phyloP scores from a whole-genome alignment of 345 rosid species.

The Balakata baccata region DNA sequence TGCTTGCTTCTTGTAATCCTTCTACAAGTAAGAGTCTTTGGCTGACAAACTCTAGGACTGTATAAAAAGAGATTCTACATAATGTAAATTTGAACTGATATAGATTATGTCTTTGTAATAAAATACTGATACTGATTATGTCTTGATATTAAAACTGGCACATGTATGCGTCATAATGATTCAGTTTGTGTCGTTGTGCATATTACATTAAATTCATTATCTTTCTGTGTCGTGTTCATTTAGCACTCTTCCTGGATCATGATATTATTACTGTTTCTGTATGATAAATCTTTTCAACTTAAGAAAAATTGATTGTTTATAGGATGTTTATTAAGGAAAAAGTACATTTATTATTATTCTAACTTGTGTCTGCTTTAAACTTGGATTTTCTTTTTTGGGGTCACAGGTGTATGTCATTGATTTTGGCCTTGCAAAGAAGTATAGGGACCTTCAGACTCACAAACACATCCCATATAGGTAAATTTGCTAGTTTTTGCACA shows the following conservation, averaged over 20 bases:
- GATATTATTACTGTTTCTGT: neutral
- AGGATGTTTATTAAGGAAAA: neutral
- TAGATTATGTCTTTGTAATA: no score
- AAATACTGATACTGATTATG: neutral
- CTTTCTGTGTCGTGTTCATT: neutral
- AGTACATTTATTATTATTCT: neutral
- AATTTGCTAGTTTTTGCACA: slow-evolving; percentile 1
- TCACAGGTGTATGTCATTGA: slow-evolving; percentile 71
- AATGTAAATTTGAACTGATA: no score
- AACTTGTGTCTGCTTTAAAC: neutral
- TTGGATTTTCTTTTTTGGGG: slow-evolving; percentile 9
- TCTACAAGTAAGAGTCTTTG: neutral
- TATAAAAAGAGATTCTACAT: neutral
- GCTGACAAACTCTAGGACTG: neutral
- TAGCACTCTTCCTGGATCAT: neutral
- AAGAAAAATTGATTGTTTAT: slow-evolving; percentile 2
- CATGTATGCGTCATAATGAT: neutral
- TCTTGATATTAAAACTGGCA: neutral
- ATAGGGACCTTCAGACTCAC: slow-evolving; percentile 87
- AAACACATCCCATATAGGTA: slow-evolving; percentile 86
- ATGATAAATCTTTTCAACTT: neutral
- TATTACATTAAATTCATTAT: neutral
- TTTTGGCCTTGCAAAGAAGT: slow-evolving; percentile 86
- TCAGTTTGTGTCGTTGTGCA: neutral
- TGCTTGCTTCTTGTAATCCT: neutral